Percentiles rank a stretch among this genome's conserved stretches.
Conservation (phyloP, 2,329 filamentous ascomycete genomes). For the Karstenula rhodostoma region DNA sequence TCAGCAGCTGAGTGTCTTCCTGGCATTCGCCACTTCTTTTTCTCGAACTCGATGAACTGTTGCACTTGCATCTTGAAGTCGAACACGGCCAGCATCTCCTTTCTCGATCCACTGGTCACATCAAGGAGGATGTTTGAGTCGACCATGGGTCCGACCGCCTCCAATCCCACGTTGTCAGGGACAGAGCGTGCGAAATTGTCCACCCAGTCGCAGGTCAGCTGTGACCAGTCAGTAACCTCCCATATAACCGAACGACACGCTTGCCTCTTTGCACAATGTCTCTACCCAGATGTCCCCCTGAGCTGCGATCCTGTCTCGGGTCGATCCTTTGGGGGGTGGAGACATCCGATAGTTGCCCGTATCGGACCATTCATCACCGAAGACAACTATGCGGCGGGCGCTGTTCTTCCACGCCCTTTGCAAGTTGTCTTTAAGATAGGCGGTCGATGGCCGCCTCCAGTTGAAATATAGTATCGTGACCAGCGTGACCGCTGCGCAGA, state of each 20-base stretch:
- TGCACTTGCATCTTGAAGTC: constrained; percentile 50
- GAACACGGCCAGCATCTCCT: constrained; percentile 30
- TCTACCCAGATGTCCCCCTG: constrained; percentile 48
- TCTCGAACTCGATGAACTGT: constrained; percentile 43
- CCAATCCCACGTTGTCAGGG: constrained; percentile 27
- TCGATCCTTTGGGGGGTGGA: constrained; percentile 33
- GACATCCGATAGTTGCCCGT: constrained; percentile 45
- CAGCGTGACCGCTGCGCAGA: constrained; percentile 33
- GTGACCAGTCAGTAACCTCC: constrained; percentile 34
- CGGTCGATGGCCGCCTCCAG: constrained; percentile 36
- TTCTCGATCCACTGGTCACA: constrained; percentile 30
- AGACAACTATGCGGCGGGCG: constrained; percentile 46
- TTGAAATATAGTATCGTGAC: constrained; percentile 41
- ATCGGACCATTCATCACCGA: constrained; percentile 52
- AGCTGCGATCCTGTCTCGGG: constrained; percentile 36
- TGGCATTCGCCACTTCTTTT: constrained; percentile 33
- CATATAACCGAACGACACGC: constrained; percentile 8
- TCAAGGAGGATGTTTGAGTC: constrained; percentile 42
- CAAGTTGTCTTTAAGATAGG: constrained; percentile 36
- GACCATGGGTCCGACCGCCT: constrained; percentile 40
- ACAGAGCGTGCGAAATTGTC: constrained; percentile 49
- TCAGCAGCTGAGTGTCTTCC: constrained; percentile 29
- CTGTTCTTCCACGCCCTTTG: constrained; percentile 39
- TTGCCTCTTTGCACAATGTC: constrained; percentile 47
- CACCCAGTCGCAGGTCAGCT: constrained; percentile 48